Evolutionary conservation across 129 eudicot genomes (phyloP), one percentile per base, ranked within the genome.

Genomic region (Sambucus nigra): DNA sequence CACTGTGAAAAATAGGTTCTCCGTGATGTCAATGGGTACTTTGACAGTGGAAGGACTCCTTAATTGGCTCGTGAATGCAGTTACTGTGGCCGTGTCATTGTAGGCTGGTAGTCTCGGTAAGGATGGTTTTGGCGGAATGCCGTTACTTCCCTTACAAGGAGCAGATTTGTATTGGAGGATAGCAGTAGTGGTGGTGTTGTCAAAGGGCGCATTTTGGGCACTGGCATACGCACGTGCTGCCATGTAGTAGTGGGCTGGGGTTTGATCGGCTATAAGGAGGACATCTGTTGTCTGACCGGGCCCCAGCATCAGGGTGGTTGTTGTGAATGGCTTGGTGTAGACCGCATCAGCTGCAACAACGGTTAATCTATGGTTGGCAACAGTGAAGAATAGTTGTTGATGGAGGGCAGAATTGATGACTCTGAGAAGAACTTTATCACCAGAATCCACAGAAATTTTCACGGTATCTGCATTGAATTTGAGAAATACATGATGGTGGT

Each of bases 401-500:
- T 87, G 80, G 73, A 87, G 81, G 68, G 94, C 96, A 41, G 89
- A 83, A 55, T 87, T 87, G 73, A 87, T 87, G 66, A 87, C 79
- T 54, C 96, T 53, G 1, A 87, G 83, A 23, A 87, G 94, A 55
- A 87, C 69, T 8, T 73, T 82, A 29, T 87, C 83, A 2, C 96
- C 96, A 40, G 72, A 47, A 45, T 76, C 73, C 25, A 87, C 89
- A 0, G 57, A 42, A 12, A 71, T 64, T 70, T 45, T 74, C 6
- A 55, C 48, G 4, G 96, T 87, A 39, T 58, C 95, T 86, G 70
- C 53, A 58, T 57, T 21, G 38, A 6, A 28, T 24, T 41, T 4
- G 9, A 20, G 13, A 53, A 22, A 5, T 9, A 53, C 4, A n/a
- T n/a, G n/a, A n/a, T n/a, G n/a, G n/a, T n/a, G n/a, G n/a, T n/a